Percentiles rank a stretch among this genome's conserved stretches.
These are phyloP conservation scores for Mycena indigotica DNA, from an alignment of 768 basidiomycete species.

Conservation along the genomic window DNA sequence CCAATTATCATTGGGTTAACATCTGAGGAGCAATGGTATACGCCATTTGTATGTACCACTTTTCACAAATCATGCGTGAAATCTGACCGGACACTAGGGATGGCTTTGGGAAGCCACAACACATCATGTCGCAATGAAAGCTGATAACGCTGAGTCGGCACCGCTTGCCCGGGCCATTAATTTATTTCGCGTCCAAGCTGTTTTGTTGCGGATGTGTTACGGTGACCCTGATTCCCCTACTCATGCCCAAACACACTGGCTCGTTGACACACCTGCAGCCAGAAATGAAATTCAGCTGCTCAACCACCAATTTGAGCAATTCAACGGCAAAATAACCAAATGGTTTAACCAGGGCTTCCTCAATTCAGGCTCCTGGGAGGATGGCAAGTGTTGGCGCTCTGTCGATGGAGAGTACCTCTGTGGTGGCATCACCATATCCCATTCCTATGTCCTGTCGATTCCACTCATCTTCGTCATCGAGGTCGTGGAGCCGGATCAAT, in stretches of 20 bases:
- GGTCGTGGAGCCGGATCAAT: neutral
- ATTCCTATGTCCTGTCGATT: neutral
- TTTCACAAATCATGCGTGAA: neutral
- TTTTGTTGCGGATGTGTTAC: neutral
- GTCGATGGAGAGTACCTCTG: neutral
- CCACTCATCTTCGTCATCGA: neutral
- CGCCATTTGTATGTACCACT: neutral
- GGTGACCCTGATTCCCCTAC: neutral
- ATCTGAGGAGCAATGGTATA: neutral
- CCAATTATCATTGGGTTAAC: neutral
- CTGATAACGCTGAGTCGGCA: neutral
- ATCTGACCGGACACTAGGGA: neutral
- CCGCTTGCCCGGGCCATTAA: neutral
- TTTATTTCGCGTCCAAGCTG: neutral
- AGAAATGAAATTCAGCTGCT: neutral
- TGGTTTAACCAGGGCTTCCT: neutral
- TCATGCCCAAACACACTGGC: neutral
- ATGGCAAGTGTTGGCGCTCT: neutral
- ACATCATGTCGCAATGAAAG: neutral
- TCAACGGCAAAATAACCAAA: neutral
- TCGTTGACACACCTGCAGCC: neutral
- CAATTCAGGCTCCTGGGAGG: neutral
- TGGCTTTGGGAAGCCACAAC: neutral
- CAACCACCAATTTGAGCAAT: neutral
- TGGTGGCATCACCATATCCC: neutral